phyloP scores from a whole-genome alignment of 352 stramenopile species.

The Pseudoperonospora humuli region DNA sequence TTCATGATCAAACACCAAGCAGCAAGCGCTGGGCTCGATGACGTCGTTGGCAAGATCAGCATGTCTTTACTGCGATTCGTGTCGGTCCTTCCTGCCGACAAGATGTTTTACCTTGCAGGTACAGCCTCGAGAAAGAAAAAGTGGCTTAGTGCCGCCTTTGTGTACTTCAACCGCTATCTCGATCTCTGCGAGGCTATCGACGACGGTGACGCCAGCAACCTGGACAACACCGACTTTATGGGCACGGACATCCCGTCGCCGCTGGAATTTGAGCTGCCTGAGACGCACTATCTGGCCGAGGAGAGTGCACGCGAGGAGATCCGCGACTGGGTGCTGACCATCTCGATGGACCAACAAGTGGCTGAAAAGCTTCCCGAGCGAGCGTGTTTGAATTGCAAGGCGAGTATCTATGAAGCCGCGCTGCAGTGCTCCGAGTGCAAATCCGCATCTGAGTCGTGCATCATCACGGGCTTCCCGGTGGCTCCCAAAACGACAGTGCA shows the following conservation, averaged over 20 bases:
- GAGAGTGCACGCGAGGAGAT: too few relatives aligned
- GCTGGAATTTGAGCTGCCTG: too few relatives aligned
- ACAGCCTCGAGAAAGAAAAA: slow-evolving; percentile 74
- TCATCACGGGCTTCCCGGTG: slow-evolving; percentile 89
- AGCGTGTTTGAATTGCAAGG: too few relatives aligned
- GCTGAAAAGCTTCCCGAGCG: too few relatives aligned
- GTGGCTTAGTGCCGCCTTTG: slow-evolving; percentile 89
- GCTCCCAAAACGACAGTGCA: slow-evolving; percentile 80
- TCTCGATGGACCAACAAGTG: too few relatives aligned
- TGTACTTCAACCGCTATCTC: slow-evolving; percentile 93
- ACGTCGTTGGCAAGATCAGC: slow-evolving; percentile 69
- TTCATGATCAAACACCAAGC: slow-evolving; percentile 69
- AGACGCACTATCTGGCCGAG: too few relatives aligned
- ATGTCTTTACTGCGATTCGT: slow-evolving; percentile 89
- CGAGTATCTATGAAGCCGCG: too few relatives aligned
- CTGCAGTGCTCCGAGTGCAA: too few relatives aligned
- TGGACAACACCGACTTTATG: slow-evolving; percentile 94
- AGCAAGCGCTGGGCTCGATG: slow-evolving; percentile 41
- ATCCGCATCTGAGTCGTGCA: slow-evolving; percentile 70
- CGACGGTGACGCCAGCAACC: slow-evolving; percentile 63
- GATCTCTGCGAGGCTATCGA: slow-evolving; percentile 93
- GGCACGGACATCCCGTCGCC: too few relatives aligned
- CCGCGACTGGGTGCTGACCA: too few relatives aligned
- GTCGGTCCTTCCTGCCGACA: slow-evolving; percentile 85
- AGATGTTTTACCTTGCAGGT: slow-evolving; percentile 91